These are phyloP conservation scores for Cryptosporidium parvum DNA, from an alignment of 169 alveolate species.

Conservation along the genomic window DNA sequence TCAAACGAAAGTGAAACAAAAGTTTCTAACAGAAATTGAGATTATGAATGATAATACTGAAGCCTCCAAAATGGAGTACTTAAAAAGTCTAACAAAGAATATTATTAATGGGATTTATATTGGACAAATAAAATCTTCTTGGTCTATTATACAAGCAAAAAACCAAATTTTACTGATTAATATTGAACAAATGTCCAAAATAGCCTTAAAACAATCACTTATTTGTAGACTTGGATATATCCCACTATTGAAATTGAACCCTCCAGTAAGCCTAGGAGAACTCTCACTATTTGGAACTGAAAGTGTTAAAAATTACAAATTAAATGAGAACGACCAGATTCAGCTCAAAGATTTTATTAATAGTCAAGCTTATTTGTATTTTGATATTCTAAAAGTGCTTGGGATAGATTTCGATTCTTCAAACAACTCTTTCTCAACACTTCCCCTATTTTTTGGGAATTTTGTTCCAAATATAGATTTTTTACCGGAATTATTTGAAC, in stretches of 20 bases:
- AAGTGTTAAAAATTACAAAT: background rate
- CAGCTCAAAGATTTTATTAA: background rate
- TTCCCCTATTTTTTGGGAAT: conserved; percentile 63
- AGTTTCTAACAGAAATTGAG: conserved; percentile 15
- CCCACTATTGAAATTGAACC: conserved; percentile 40
- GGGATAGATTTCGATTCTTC: conserved; percentile 25
- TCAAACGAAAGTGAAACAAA: conserved; percentile 15
- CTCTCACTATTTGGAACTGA: background rate
- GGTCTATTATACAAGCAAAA: conserved; percentile 46
- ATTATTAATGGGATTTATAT: conserved; percentile 57
- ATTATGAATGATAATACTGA: background rate
- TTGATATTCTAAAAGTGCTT: background rate
- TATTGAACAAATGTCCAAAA: conserved; percentile 5
- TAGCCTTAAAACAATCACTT: conserved; percentile 55
- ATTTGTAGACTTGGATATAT: conserved; percentile 40
- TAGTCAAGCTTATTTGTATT: background rate
- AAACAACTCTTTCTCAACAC: conserved; percentile 10
- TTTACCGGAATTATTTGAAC: conserved; percentile 41
- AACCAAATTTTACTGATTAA: conserved; percentile 28
- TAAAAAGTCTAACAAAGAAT: conserved; percentile 13
- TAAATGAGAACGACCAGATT: background rate
- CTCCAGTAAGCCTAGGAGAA: conserved; percentile 1
- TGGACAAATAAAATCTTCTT: conserved; percentile 9
- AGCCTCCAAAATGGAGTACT: background rate
- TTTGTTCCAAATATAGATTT: conserved; percentile 55